A percentile compares a stretch with the other conserved stretches of the same genome.
Conservation (phyloP, 2,329 filamentous ascomycete genomes). For the Ophiostoma perfectum region DNA sequence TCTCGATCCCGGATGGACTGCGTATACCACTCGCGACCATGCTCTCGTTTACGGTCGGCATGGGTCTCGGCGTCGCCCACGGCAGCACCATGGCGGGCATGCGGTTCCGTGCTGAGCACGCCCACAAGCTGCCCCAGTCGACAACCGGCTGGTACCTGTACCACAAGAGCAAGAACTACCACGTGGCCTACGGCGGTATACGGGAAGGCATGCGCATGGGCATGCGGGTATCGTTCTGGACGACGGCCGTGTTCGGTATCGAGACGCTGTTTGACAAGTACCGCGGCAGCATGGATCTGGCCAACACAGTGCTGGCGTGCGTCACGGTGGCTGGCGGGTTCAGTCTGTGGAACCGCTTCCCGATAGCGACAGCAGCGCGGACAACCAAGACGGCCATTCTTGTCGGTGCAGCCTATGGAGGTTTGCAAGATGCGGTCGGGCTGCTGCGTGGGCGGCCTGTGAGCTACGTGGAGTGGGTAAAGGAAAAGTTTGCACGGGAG, state of each 20-base stretch:
- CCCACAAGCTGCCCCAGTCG: conserved; percentile 80
- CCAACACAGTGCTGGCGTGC: conserved; percentile 77
- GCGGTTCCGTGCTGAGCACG: conserved; percentile 91
- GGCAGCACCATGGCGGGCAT: conserved; percentile 70
- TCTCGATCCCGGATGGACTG: conserved; percentile 58
- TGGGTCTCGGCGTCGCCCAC: conserved; percentile 64
- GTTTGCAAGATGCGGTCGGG: conserved; percentile 70
- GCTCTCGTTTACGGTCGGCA: conserved; percentile 62
- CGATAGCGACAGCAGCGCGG: conserved; percentile 66
- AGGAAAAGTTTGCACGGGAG: conserved; percentile 27
- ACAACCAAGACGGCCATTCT: conserved; percentile 76
- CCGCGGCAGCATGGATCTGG: conserved; percentile 63
- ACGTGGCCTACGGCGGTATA: conserved; percentile 69
- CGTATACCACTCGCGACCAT: conserved; percentile 62
- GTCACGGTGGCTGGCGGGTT: conserved; percentile 80
- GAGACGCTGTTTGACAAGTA: conserved; percentile 81
- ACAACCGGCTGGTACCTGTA: conserved; percentile 95
- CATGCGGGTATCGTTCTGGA: conserved; percentile 63
- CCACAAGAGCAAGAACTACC: conserved; percentile 96
- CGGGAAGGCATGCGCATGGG: conserved; percentile 75
- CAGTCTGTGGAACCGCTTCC: conserved; percentile 78
- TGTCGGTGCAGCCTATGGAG: conserved; percentile 73
- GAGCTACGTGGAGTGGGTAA: conserved; percentile 66
- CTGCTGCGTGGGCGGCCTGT: conserved; percentile 65
- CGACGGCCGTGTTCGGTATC: conserved; percentile 67